Base-by-base conservation (phyloP, 441 rosid genomes). In the Hura crepitans region DNA sequence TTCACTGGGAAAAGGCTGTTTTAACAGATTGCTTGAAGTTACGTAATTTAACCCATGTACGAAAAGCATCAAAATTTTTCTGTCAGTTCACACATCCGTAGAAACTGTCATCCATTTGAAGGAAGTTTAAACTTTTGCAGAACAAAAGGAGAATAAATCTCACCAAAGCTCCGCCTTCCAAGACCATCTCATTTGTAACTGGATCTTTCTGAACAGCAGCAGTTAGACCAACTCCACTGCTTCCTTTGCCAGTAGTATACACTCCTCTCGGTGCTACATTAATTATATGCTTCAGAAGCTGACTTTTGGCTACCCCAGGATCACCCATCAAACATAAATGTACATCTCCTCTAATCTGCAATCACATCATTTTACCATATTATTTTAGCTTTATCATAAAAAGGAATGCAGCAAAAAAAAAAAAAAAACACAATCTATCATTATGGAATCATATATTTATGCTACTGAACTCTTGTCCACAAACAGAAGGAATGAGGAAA, bases 251-350 rank as follows among this genome's bases (percentile, higher is more conserved):
- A 59, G 99, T 96, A 46, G 99, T 96, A 78, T 96, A 96, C 71
- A 96, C 87, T 66, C 93, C 99, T 79, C 97, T 85, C 15, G 99
- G 99, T 55, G 99, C 98, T 62, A 96, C 97, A 73, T 93, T 93
- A 73, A 96, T 89, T 62, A 93, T 93, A 89, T 96, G 97, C 90
- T 96, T 96, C 74, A 96, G 95, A 81, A 96, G 99, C 84, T 96
- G 99, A 89, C 99, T 91, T 80, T 96, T 96, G 72, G 99, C 99
- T 79, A 96, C 99, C 57, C 99, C 98, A 85, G 98, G 98, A 85
- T 96, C 99, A 71, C 99, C 99, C 99, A 96, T 96, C 88, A 93
- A 74, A 77, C 99, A 96, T 75, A 96, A 81, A 83, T 96, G 99
- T 67, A 96, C 61, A 81, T 96, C 99, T 82, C 99, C 98, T 74